Evolutionary conservation across 2,329 filamentous ascomycete species (phyloP).

Genomic region (Fusarium solani-melongenae): DNA sequence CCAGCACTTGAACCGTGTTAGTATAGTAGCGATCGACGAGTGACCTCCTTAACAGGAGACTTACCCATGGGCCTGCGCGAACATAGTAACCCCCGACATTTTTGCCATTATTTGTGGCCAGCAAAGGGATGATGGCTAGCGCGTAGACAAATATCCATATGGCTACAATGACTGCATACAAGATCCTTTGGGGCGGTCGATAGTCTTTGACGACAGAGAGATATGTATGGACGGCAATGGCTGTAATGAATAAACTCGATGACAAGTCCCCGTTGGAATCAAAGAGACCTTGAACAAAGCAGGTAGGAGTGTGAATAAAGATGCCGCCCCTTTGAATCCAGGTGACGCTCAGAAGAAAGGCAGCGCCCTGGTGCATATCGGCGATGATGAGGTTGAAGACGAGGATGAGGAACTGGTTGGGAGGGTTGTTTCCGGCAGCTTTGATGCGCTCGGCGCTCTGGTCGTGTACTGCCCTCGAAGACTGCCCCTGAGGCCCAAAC

Average conservation of each 20-base stretch:
- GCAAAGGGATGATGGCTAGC: constrained; percentile 62
- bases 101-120: constrained; percentile 55
- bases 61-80: constrained; percentile 70
- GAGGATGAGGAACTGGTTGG: constrained; percentile 76
- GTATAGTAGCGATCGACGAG: not conserved
- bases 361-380: constrained; percentile 72
- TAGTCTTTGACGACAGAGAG: constrained; percentile 68
- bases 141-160: constrained; percentile 70
- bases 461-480: constrained; percentile 13
- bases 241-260: constrained; percentile 73
- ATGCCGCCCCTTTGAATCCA: constrained; percentile 67
- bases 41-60: constrained; percentile 27
- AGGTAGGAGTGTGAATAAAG: constrained; percentile 62
- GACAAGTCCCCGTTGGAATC: constrained; percentile 73
- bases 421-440: constrained; percentile 33
- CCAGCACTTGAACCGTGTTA: constrained; percentile 65
- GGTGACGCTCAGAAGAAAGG: constrained; percentile 70
- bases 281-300: constrained; percentile 74
- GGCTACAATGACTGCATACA: constrained; percentile 59
- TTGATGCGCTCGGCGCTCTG: constrained; percentile 8
- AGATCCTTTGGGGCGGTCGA: constrained; percentile 60
- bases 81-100: constrained; percentile 63
- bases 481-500: constrained; percentile 14
- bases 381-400: constrained; percentile 76
- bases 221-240: constrained; percentile 75